Percentiles rank a stretch among this genome's conserved stretches.
Evolutionary conservation across 345 rosid species (phyloP).

Genomic region (Theobroma cacao): DNA sequence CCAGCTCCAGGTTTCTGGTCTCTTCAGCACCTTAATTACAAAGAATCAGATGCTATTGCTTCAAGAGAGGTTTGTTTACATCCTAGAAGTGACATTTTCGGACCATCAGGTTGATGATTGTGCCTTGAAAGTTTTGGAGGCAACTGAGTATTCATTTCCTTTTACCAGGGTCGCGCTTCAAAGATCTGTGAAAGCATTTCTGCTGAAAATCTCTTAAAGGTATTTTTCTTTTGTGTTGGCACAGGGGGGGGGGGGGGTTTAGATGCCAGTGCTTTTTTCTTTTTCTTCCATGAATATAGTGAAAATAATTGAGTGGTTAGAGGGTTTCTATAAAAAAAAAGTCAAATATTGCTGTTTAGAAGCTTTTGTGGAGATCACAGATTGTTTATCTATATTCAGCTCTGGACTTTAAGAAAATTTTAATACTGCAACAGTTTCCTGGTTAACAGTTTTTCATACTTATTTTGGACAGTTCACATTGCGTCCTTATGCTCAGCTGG

Average conservation of each 20-base stretch:
- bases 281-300: background rate
- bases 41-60: constrained; percentile 20
- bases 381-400: background rate
- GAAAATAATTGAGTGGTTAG: background rate
- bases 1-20: constrained; percentile 89
- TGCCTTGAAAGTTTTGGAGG: constrained; percentile 4
- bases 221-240: constrained; percentile 14
- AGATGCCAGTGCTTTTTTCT: background rate
- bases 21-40: constrained; percentile 30
- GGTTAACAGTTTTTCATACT: background rate
- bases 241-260: background rate
- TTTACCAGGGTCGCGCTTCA: constrained; percentile 40
- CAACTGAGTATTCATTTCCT: constrained; percentile 18
- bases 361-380: background rate
- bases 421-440: background rate
- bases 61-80: constrained; percentile 48
- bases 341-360: background rate
- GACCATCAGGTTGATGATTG: background rate
- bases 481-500: constrained; percentile 82
- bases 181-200: constrained; percentile 37
- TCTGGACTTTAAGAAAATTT: background rate
- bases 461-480: constrained; percentile 60
- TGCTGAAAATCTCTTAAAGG: constrained; percentile 98
- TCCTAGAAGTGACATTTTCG: background rate
- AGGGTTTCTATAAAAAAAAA: background rate